A percentile compares a stretch with the other conserved stretches of the same genome.
These are phyloP conservation scores for Rhodofomes roseus DNA, from an alignment of 1,284 basidiomycete genomes.

Conservation along the genomic window DNA sequence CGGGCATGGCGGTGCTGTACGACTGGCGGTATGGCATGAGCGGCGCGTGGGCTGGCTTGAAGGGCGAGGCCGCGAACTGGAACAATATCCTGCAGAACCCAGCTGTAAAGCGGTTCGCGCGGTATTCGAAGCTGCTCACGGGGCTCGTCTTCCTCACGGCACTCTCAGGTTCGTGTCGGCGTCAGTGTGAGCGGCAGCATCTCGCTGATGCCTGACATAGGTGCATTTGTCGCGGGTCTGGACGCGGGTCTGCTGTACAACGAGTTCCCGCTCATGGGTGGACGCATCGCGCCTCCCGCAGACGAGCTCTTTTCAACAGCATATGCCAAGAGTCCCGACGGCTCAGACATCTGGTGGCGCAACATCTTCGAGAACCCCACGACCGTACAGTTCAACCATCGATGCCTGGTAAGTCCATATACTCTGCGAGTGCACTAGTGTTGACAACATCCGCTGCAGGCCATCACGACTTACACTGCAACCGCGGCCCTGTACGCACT, in stretches of 20 bases:
- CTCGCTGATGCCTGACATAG: constrained; percentile 36
- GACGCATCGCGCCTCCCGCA: constrained; percentile 75
- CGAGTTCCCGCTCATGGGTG: constrained; percentile 98
- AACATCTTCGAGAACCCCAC: constrained; percentile 98
- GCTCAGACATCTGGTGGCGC: constrained; percentile 82
- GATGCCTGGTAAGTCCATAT: constrained; percentile 68
- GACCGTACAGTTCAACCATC: constrained; percentile 96
- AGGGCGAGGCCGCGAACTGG: constrained; percentile 42
- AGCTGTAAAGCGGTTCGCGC: constrained; percentile 55
- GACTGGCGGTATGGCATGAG: constrained; percentile 74
- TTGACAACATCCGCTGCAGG: constrained; percentile 48
- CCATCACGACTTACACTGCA: constrained; percentile 77
- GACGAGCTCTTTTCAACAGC: constrained; percentile 79
- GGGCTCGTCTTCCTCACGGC: constrained; percentile 88
- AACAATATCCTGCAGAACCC: constrained; percentile 53
- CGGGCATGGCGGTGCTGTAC: constrained; percentile 75
- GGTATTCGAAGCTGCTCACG: constrained; percentile 58
- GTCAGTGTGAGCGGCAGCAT: not conserved
- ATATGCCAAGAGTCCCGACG: constrained; percentile 70
- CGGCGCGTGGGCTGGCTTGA: constrained; percentile 37
- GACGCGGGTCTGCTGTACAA: constrained; percentile 97
- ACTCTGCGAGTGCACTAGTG: constrained; percentile 6
- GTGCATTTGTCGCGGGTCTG: constrained; percentile 96
- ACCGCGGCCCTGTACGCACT: constrained; percentile 63
- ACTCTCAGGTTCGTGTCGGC: constrained; percentile 62